phyloP scores from a whole-genome alignment of 768 basidiomycete species.

The Leccinum disarticulatum region DNA sequence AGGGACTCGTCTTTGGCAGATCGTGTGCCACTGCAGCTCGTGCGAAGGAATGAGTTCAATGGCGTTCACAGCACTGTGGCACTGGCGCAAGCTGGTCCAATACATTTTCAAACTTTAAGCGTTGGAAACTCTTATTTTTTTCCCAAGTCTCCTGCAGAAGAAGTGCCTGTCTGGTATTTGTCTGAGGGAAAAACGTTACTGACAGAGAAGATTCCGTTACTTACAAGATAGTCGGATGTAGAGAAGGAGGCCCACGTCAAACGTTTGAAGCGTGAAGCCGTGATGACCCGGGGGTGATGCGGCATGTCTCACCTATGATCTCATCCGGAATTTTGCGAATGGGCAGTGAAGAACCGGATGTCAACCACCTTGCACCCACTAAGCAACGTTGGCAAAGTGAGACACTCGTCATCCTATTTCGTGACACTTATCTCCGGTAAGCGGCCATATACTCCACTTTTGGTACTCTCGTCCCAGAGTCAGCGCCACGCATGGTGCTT shows the following conservation, averaged over 20 bases:
- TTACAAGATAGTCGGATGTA: slow-evolving; percentile 4
- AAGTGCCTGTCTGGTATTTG: neutral
- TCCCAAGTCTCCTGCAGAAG: neutral
- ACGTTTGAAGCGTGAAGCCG: neutral
- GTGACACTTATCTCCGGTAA: slow-evolving; percentile 9
- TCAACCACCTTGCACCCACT: neutral
- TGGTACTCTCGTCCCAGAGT: neutral
- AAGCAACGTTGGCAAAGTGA: slow-evolving; percentile 17
- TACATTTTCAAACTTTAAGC: slow-evolving; percentile 1
- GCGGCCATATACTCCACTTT: slow-evolving; percentile 2
- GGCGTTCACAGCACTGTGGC: neutral
- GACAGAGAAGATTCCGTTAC: neutral
- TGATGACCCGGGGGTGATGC: slow-evolving; percentile 1
- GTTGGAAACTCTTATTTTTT: neutral
- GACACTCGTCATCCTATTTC: slow-evolving; percentile 14
- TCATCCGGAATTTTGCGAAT: slow-evolving; percentile 3
- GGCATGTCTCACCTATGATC: slow-evolving; percentile 18
- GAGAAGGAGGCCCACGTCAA: slow-evolving; percentile 1
- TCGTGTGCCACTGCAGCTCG: neutral
- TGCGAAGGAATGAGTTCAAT: neutral
- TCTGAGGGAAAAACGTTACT: neutral
- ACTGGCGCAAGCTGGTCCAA: neutral
- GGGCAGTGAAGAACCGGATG: neutral
- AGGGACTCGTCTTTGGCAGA: neutral
- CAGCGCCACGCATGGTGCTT: neutral